A percentile compares a stretch with the other conserved stretches of the same genome.
Evolutionary conservation across 164 flowering plant genomes (phyloP).

Genomic region (Chimonanthus salicifolius): DNA sequence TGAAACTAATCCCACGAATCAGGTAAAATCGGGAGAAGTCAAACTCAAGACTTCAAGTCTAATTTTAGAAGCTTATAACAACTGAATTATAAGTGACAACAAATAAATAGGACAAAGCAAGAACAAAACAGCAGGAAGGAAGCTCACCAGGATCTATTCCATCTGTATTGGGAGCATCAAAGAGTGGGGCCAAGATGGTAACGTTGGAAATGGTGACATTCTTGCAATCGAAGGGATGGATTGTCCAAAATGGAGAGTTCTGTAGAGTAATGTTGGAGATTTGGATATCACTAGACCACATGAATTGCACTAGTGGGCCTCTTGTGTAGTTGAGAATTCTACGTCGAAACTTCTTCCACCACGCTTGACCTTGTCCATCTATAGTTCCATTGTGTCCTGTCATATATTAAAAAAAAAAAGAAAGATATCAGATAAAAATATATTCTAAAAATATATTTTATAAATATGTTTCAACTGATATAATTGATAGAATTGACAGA

Average conservation of each 20-base stretch:
- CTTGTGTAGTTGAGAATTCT: slow-evolving; percentile 89
- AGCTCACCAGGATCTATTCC: slow-evolving; percentile 95
- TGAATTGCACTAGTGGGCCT: slow-evolving; percentile 91
- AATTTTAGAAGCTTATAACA: no score
- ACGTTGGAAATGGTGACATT: slow-evolving; percentile 61
- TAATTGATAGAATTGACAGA: no score
- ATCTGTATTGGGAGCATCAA: slow-evolving; percentile 94
- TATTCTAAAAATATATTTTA: no score
- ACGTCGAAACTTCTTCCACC: slow-evolving; percentile 87
- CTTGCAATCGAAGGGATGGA: slow-evolving; percentile 98
- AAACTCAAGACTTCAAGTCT: no score
- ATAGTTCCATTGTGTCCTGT: slow-evolving; percentile 97
- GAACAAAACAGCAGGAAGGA: background rate
- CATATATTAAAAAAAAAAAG: background rate
- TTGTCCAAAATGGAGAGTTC: slow-evolving; percentile 96
- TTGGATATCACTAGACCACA: slow-evolving; percentile 89
- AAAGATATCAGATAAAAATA: background rate
- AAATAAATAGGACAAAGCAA: background rate
- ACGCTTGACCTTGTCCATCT: slow-evolving; percentile 86
- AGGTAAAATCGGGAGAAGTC: no score
- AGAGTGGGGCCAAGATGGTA: slow-evolving; percentile 82
- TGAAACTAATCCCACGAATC: no score
- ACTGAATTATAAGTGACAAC: no score
- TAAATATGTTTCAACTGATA: no score
- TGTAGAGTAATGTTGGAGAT: slow-evolving; percentile 62